These are phyloP conservation scores for Metarhizium robertsii DNA, from an alignment of 2,329 filamentous ascomycete species.

Conservation along the genomic window DNA sequence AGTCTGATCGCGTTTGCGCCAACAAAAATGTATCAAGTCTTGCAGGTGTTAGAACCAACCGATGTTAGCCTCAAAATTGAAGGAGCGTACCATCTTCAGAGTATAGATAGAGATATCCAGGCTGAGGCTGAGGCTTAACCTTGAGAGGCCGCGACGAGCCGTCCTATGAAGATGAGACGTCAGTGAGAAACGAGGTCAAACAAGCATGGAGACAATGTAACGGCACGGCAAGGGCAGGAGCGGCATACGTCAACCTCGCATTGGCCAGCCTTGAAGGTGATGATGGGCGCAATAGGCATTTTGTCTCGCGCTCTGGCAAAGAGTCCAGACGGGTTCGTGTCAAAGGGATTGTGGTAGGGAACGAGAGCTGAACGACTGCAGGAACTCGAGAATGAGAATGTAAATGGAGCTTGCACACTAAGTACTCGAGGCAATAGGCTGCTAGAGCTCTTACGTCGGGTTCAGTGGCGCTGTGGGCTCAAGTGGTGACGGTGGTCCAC, in stretches of 20 bases:
- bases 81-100: constrained; percentile 67
- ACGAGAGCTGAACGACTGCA: background rate
- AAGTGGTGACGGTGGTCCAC: background rate
- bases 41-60: background rate
- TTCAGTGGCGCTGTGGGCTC: constrained; percentile 4
- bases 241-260: constrained; percentile 71
- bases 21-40: constrained; percentile 95
- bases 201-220: background rate
- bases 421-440: constrained; percentile 19
- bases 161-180: constrained; percentile 4
- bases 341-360: constrained; percentile 3
- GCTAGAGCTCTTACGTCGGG: constrained; percentile 30
- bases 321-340: background rate
- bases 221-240: background rate
- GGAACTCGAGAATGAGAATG: background rate
- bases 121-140: constrained; percentile 62
- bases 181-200: constrained; percentile 10
- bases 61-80: background rate
- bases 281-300: constrained; percentile 80
- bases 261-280: constrained; percentile 92
- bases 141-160: constrained; percentile 41
- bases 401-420: constrained; percentile 1
- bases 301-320: constrained; percentile 6
- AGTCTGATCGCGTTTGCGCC: constrained; percentile 69
- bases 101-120: constrained; percentile 89